Percentiles rank a stretch among this genome's conserved stretches.
phyloP scores from a whole-genome alignment of 1,139 yeast species.

The Geotrichum candidum region DNA sequence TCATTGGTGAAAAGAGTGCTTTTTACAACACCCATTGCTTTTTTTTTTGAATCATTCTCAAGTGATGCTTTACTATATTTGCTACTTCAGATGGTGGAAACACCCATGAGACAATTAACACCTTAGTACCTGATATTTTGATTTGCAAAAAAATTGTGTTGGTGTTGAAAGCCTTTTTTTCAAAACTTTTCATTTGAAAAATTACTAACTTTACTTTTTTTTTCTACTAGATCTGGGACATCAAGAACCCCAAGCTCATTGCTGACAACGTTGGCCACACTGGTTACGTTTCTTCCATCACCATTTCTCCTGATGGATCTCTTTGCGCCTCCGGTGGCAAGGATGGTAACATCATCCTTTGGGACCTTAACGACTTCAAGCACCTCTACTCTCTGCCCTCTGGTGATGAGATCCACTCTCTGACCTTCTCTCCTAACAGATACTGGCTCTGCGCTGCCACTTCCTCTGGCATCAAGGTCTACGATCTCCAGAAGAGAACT shows the following conservation, averaged over 20 bases:
- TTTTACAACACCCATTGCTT: conserved; percentile 1
- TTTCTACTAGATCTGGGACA: conserved; percentile 79
- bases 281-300: conserved; percentile 95
- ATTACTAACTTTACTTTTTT: background rate
- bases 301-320: conserved; percentile 99
- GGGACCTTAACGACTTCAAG: conserved; percentile 89
- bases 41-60: conserved; percentile 8
- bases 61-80: conserved; percentile 51
- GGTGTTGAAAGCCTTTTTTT: background rate
- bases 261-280: conserved; percentile 99
- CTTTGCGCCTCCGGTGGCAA: conserved; percentile 99
- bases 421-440: conserved; percentile 99
- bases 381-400: conserved; percentile 93
- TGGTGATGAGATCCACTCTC: conserved; percentile 95
- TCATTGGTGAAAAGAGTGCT: background rate
- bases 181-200: background rate
- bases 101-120: conserved; percentile 90
- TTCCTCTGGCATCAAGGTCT: conserved; percentile 95
- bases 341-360: conserved; percentile 97
- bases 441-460: conserved; percentile 99
- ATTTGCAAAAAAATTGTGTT: background rate
- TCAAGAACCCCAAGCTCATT: conserved; percentile 74
- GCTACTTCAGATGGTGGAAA: conserved; percentile 94
- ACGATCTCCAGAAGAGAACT: conserved; percentile 92
- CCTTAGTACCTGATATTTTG: conserved; percentile 78